Base-by-base conservation (phyloP, 805 yeast genomes). In the Lipomyces sp. region DNA sequence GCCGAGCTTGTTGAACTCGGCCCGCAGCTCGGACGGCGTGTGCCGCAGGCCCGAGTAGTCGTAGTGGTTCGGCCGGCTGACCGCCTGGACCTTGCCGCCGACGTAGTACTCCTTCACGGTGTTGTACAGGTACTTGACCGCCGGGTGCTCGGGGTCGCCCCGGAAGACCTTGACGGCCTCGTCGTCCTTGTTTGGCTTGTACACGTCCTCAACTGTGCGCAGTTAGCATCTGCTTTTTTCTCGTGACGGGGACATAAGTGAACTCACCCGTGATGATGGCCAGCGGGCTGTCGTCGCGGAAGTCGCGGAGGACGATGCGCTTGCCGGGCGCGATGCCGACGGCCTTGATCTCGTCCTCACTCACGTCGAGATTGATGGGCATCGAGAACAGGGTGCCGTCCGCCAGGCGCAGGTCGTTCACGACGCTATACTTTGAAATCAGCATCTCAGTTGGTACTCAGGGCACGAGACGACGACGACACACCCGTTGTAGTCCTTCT, bases 71-170 rank as follows among this genome's bases (percentile, higher is more conserved):
- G 96, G 95, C 58, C 86, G 77, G 64, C 77, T 79, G 62, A 90
- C 79, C 24, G 96, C 96, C 66, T 89, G 86, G 47, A 90, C 63
- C 38, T 81, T 75, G 61, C 98, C 98, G 65, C 98, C 98, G 45
- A 90, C 73, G 71, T 90, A 89, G 64, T 75, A 79, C 24, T 86
- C 95, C 63, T 91, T 90, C 32, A 90, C 90, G 45, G 76, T 74
- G 55, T 85, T 81, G 64, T 70, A 65, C 61, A 90, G 74, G 70
- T 86, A 90, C 63, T 74, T 76, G 63, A 86, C 75, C 11, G 97
- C 97, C 19, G 97, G 97, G 71, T 90, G 98, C 69, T 91, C 97
- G 39, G 95, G 90, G 68, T 91, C 97, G 56, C 97, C 98, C 68
- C 97, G 82, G 73, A 88, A 91, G 26, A 89, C 97, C 66, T 83